Evolutionary conservation across 1,139 yeast species (phyloP).

Genomic region (Starmera stellimalicola): DNA sequence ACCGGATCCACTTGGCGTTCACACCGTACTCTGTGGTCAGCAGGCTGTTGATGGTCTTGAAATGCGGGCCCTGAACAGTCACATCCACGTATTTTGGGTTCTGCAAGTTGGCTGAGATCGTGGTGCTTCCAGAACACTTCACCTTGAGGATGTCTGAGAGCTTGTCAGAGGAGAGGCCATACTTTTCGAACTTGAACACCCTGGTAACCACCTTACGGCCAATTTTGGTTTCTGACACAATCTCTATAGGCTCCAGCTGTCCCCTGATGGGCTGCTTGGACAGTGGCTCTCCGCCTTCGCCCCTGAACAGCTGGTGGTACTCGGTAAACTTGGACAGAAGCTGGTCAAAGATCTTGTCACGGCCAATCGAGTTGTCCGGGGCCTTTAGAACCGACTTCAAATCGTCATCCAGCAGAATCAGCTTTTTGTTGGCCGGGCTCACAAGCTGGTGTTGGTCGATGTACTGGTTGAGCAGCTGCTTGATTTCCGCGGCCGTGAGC

Average conservation of each 20-base stretch:
- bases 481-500: constrained; percentile 48
- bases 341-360: constrained; percentile 45
- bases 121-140: constrained; percentile 83
- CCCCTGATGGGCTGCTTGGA: constrained; percentile 45
- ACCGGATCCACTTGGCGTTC: constrained; percentile 54
- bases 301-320: constrained; percentile 44
- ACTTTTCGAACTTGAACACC: constrained; percentile 60
- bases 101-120: constrained; percentile 48
- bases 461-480: constrained; percentile 43
- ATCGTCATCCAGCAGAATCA: constrained; percentile 44
- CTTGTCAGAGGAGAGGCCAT: constrained; percentile 52
- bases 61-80: constrained; percentile 87
- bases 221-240: constrained; percentile 67
- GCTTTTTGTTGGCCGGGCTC: constrained; percentile 36
- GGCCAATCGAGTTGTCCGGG: constrained; percentile 24
- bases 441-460: constrained; percentile 43
- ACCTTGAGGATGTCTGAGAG: constrained; percentile 64
- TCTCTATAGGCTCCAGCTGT: constrained; percentile 51
- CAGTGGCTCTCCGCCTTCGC: constrained; percentile 26
- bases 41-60: constrained; percentile 46
- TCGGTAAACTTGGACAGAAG: constrained; percentile 47
- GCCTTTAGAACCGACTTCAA: constrained; percentile 24
- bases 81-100: constrained; percentile 57
- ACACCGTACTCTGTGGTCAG: constrained; percentile 58
- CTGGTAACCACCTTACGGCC: constrained; percentile 78